Evolutionary conservation across 73 alveolate species (phyloP), one percentile per base, ranked within the genome.

Genomic region (Paramecium sonneborni): DNA sequence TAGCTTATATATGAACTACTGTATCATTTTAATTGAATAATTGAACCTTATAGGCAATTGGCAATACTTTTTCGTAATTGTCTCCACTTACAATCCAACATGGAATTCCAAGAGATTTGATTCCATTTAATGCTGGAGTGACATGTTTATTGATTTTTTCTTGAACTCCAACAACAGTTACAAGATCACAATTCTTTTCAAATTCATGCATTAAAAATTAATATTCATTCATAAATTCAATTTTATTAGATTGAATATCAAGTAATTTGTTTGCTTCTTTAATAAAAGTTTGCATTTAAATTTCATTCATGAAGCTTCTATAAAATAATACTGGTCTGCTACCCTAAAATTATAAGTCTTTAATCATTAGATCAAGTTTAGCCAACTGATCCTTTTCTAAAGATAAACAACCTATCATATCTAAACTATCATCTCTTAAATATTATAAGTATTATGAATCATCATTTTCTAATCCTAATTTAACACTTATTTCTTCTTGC

Each of bases 21-120:
- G 37, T 37, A 8, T 79, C 90, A 23, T 9, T 20, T 46, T 14
- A 23, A 21, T 79, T 26, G 5, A 79, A 23, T 24, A 79, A 46
- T 43, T 39, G 20, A 3, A 26, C 41, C 10, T 46, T 79, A 79
- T 43, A 79, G 0, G 90, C 90, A 5, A 79, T 79, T 43, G 90
- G 90, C 28, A 79, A 24, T 14, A 79, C 90, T 24, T 79, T 79
- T 14, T 79, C 90, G 41, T 43, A 79, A 10, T 32, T 43, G 55
- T 79, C 90, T 24, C 90, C 90, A 43, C 90, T 79, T 2, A 41
- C 90, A 11, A 79, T 3, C 90, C 90, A 79, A 79, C 90, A 79
- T 23, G 69, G 90, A 3, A 79, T 18, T 4, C 90, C 90, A 20
- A 46, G 14, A 8, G 70, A 39, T 79, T 79, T 39, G 12, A 79